Percentiles rank a stretch among this genome's conserved stretches.
phyloP scores from a whole-genome alignment of 495 filamentous ascomycete species.

The Entonaema liquescens region DNA sequence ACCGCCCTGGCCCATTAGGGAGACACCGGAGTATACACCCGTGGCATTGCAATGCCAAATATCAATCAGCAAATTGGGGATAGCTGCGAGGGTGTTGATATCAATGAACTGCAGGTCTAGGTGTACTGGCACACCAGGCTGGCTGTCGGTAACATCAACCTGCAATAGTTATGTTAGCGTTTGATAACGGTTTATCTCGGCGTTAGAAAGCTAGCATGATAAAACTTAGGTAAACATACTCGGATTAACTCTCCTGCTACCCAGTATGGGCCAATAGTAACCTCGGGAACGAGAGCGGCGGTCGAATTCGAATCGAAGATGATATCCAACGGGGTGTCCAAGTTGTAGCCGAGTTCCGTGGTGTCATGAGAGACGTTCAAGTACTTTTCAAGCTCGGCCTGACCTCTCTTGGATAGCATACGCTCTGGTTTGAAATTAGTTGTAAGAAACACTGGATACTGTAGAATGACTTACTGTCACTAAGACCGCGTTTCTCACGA shows the following conservation, averaged over 20 bases:
- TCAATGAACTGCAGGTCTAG: slow-evolving; percentile 66
- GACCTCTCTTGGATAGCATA: slow-evolving; percentile 41
- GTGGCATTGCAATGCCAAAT: slow-evolving; percentile 63
- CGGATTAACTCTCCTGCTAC: slow-evolving; percentile 55
- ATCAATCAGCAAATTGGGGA: slow-evolving; percentile 60
- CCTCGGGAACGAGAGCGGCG: slow-evolving; percentile 51
- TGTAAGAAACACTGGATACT: background rate
- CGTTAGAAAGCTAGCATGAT: background rate
- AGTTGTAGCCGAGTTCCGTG: slow-evolving; percentile 41
- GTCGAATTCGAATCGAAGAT: slow-evolving; percentile 57
- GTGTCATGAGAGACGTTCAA: slow-evolving; percentile 38
- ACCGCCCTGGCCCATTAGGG: slow-evolving; percentile 44
- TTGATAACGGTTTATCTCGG: background rate
- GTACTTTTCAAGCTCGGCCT: slow-evolving; percentile 41
- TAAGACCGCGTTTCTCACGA: slow-evolving; percentile 60
- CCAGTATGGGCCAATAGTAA: slow-evolving; percentile 54
- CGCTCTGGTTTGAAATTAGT: slow-evolving; percentile 32
- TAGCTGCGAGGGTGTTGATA: slow-evolving; percentile 59
- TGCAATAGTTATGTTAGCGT: slow-evolving; percentile 45
- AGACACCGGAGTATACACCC: slow-evolving; percentile 58
- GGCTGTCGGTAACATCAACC: slow-evolving; percentile 54
- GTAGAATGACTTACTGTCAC: slow-evolving; percentile 49
- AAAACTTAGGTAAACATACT: slow-evolving; percentile 12
- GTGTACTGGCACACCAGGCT: slow-evolving; percentile 59
- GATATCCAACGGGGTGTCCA: slow-evolving; percentile 53